Base-by-base conservation (phyloP, 352 stramenopile species). In the Phytophthora europaea region DNA sequence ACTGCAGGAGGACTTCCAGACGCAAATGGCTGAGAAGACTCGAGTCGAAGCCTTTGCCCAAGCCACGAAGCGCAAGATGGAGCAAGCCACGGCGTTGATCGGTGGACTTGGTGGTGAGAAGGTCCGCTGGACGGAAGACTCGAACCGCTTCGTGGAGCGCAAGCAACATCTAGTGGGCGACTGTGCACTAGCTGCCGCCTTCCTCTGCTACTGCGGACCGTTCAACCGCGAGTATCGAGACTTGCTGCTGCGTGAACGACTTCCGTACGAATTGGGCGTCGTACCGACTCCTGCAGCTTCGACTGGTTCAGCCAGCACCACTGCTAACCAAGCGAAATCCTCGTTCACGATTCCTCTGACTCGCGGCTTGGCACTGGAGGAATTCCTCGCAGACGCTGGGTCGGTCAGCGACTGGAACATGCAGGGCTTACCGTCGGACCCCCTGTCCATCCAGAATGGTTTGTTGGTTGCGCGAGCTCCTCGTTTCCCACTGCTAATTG, bases 361-460 rank as follows among this genome's bases (percentile, higher is more conserved):
- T 10, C 59, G 62, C 3, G 70, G 82, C 16, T 78, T 98, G 15
- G 73, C 85, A 7, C 58, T 98, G 2, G 81, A 88, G 12, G 70
- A 77, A 3, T 98, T 98, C 59, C 73, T 98, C 6, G 82, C 84
- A 0, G 87, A 98, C 66, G 73, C 84, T 20, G 88, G 87, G 15
- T 94, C 81, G 0, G 81, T 97, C 53, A 92, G 89, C 26, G 92
- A 98, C 74, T 98, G 93, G 94, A 95, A 86, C 40, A 60, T 98
- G 47, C 85, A 96, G 52, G 92, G 93, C 2, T 77, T 98, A 9
- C 92, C 94, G 26, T 90, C 89, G 1, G 94, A 98, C 63, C 78
- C 88, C 7, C 74, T 98, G 0, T 98, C 91, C 0, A 97, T 97
- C 58, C 91, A 98, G 69, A 98, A 98, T 65, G 93, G 92, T 9